phyloP scores from a whole-genome alignment of 176 grass and related monocot species.

The Chrysopogon serrulatus region DNA sequence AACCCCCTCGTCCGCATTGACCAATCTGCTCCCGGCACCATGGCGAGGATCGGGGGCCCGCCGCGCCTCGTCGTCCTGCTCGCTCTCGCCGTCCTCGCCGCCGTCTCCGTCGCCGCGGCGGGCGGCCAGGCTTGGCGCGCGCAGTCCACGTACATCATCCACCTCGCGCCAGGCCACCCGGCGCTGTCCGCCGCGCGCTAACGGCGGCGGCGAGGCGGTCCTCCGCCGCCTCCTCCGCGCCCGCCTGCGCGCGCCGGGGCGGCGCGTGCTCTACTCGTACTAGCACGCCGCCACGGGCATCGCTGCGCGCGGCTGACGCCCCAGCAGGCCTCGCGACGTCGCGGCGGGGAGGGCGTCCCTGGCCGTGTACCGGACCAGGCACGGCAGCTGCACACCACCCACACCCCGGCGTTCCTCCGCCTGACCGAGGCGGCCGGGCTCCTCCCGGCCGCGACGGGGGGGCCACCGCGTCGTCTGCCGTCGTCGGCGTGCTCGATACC shows the following conservation, averaged over 20 bases:
- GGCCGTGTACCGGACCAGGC: conserved; percentile 53
- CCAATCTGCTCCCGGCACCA: conserved; percentile 26
- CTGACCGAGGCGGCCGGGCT: conserved; percentile 43
- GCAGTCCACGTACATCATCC: conserved; percentile 48
- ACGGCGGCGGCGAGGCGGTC: background rate
- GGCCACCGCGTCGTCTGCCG: conserved; percentile 29
- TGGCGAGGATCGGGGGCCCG: conserved; percentile 10
- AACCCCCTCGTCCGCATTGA: background rate
- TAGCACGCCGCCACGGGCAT: conserved; percentile 49
- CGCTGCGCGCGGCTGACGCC: conserved; percentile 48
- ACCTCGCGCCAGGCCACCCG: conserved; percentile 22
- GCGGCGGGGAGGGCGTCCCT: conserved; percentile 37
- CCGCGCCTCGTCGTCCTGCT: background rate
- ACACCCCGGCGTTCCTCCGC: conserved; percentile 58
- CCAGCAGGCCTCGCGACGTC: conserved; percentile 26
- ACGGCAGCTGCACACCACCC: conserved; percentile 64
- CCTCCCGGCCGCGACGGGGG: conserved; percentile 36
- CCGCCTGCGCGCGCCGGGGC: conserved; percentile 12
- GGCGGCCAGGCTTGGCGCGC: background rate
- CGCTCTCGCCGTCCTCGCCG: background rate
- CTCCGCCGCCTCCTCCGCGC: conserved; percentile 36
- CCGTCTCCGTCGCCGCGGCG: background rate
- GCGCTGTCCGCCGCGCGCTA: background rate
- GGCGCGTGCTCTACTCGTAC: conserved; percentile 31
- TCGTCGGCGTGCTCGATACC: conserved; percentile 73